These are phyloP conservation scores for Aureobasidium sp. DNA, from an alignment of 2,329 filamentous ascomycete genomes.

Conservation along the genomic window DNA sequence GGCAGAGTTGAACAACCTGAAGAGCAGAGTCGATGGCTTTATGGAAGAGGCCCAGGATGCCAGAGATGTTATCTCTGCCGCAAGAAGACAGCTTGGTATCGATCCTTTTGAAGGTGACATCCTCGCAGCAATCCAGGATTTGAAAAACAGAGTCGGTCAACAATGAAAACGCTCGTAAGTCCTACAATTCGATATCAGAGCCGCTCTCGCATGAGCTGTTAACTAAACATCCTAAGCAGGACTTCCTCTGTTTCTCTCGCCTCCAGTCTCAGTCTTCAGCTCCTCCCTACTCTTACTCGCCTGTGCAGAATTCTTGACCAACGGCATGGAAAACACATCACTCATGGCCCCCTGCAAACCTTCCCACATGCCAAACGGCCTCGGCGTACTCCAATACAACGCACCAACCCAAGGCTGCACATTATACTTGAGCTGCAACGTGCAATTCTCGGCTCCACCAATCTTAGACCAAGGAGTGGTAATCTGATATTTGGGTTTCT, in stretches of 20 bases:
- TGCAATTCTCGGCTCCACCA: slow-evolving; percentile 65
- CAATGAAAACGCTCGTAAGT: too few relatives aligned
- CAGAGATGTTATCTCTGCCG: too few relatives aligned
- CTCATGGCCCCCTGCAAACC: slow-evolving; percentile 58
- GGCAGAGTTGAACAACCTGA: too few relatives aligned
- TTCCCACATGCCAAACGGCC: slow-evolving; percentile 54
- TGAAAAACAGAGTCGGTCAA: too few relatives aligned
- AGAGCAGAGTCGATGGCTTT: too few relatives aligned
- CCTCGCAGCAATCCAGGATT: too few relatives aligned
- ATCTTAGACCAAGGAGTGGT: slow-evolving; percentile 79
- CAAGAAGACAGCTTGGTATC: too few relatives aligned
- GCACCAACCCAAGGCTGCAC: slow-evolving; percentile 94
- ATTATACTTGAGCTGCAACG: slow-evolving; percentile 83
- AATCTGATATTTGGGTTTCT: slow-evolving; percentile 94
- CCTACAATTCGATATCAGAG: too few relatives aligned
- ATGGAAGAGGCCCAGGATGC: too few relatives aligned
- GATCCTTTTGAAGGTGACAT: too few relatives aligned
- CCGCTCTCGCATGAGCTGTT: too few relatives aligned
- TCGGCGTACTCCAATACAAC: slow-evolving; percentile 63
- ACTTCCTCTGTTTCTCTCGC: slow-evolving; percentile 40
- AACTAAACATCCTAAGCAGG: slow-evolving; percentile 26
- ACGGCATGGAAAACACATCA: slow-evolving; percentile 57
- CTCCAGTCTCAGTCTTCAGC: slow-evolving; percentile 42
- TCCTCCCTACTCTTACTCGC: slow-evolving; percentile 37
- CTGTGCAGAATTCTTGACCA: slow-evolving; percentile 51